A percentile compares a stretch with the other conserved stretches of the same genome.
phyloP scores from a whole-genome alignment of 164 flowering plant genomes.

The Chloranthus sessilifolius region DNA sequence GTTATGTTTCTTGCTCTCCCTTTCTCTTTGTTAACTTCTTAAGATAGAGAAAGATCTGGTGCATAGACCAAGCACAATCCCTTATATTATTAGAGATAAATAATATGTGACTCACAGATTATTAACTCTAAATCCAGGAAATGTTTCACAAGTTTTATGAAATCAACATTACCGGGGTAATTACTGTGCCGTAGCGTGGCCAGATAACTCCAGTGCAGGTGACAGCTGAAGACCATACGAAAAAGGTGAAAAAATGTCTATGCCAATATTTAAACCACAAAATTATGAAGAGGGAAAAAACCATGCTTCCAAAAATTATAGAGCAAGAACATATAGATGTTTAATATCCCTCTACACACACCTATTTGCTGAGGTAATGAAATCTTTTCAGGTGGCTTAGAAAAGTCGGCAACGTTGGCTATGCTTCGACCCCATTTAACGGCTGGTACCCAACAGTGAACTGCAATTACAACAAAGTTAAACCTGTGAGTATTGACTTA shows the following conservation, averaged over 20 bases:
- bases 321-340: no score
- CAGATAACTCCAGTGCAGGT: conserved; percentile 62
- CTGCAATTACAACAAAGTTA: conserved; percentile 31
- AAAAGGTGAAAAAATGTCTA: conserved; percentile 3
- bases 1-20: no score
- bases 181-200: conserved; percentile 77
- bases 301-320: no score
- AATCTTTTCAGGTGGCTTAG: conserved; percentile 65
- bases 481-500: neutral
- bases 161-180: conserved; percentile 65
- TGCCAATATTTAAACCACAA: conserved; percentile 5
- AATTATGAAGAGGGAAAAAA: neutral
- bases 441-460: conserved; percentile 93
- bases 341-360: no score
- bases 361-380: conserved; percentile 76
- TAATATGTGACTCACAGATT: no score
- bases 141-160: no score
- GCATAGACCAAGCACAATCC: no score
- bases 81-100: no score
- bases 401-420: conserved; percentile 70
- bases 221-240: conserved; percentile 12
- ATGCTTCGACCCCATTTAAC: conserved; percentile 87
- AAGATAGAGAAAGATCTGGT: no score
- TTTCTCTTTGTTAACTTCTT: no score
- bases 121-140: no score